Conservation (phyloP, 306 rosid species). For the Crotalaria pallida region DNA sequence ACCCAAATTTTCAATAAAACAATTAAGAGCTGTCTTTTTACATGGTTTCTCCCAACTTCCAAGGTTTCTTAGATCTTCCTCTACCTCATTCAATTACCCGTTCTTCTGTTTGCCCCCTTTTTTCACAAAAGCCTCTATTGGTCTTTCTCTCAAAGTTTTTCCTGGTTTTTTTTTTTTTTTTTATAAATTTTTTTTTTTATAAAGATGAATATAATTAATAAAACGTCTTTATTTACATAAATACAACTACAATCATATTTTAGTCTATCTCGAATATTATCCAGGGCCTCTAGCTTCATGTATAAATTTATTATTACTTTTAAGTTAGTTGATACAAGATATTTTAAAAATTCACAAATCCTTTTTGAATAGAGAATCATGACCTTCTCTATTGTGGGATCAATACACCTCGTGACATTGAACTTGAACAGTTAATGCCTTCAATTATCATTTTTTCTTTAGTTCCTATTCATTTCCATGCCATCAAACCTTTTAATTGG, state of each 20-base stretch:
- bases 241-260: neutral
- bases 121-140: neutral
- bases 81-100: neutral
- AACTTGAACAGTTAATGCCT: neutral
- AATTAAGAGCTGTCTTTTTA: neutral
- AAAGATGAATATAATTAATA: neutral
- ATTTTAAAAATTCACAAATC: neutral
- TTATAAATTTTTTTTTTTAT: no score
- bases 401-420: neutral
- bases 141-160: neutral
- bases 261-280: neutral
- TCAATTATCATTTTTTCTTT: neutral
- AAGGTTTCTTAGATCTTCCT: neutral
- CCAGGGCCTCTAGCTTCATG: neutral
- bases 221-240: neutral
- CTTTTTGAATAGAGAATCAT: neutral
- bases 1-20: neutral
- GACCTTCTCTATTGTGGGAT: neutral
- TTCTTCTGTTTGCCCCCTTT: neutral
- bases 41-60: neutral
- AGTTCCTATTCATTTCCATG: neutral
- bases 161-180: neutral
- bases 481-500: neutral
- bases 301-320: neutral
- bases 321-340: neutral